These are phyloP conservation scores for Tephrocybe sp. DNA, from an alignment of 768 basidiomycete genomes.

Conservation along the genomic window DNA sequence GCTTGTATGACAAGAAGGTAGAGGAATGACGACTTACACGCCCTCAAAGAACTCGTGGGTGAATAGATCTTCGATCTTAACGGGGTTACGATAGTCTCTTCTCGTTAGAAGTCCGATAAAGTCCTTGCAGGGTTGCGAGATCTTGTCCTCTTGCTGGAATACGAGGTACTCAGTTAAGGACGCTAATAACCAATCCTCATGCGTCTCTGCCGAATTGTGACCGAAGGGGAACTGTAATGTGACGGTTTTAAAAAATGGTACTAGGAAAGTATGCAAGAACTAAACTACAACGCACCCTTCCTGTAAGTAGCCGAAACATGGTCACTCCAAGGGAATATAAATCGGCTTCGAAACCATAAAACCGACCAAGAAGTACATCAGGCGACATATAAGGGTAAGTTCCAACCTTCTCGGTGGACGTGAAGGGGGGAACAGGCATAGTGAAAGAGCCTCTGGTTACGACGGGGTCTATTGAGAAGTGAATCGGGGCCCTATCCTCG, in stretches of 20 bases:
- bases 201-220: background rate
- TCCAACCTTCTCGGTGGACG: conserved; percentile 6
- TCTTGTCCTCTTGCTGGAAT: conserved; percentile 1
- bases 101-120: conserved; percentile 2
- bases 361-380: conserved; percentile 1
- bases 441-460: conserved; percentile 2
- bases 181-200: background rate
- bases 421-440: background rate
- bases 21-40: conserved; percentile 12
- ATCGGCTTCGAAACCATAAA: conserved; percentile 11
- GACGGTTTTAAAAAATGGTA: background rate
- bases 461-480: background rate
- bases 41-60: conserved; percentile 7
- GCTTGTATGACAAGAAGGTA: background rate
- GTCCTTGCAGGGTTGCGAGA: conserved; percentile 3
- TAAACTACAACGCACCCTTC: conserved; percentile 7
- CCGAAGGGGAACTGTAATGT: conserved; percentile 13
- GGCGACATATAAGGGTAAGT: conserved; percentile 11
- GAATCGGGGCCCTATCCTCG: background rate
- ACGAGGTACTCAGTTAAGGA: conserved; percentile 1
- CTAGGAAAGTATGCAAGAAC: no score
- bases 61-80: conserved; percentile 1
- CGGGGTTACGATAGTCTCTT: background rate
- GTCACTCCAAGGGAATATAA: conserved; percentile 9
- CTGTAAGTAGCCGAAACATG: conserved; percentile 9